A percentile compares a stretch with the other conserved stretches of the same genome.
Conservation (phyloP, 345 rosid species). For the Excoecaria cochinchinensis region DNA sequence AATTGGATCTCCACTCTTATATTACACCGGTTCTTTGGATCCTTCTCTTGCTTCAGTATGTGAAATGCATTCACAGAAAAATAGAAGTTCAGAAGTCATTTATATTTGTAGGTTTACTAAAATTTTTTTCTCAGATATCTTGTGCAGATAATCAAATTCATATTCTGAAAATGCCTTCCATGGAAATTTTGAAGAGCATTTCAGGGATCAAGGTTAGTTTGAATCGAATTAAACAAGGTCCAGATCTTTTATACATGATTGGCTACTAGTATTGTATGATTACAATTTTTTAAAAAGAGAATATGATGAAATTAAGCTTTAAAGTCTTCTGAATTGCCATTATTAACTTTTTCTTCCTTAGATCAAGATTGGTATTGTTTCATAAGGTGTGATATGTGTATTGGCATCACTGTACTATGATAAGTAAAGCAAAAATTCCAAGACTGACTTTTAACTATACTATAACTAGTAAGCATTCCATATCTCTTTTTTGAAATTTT, state of each 20-base stretch:
- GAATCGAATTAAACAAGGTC: conserved; percentile 6
- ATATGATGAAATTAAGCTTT: conserved; percentile 4
- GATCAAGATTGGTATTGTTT: neutral
- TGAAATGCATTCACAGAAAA: neutral
- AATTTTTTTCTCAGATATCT: conserved; percentile 54
- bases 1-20: conserved; percentile 84
- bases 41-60: conserved; percentile 88
- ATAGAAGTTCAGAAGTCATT: neutral
- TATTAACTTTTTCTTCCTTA: neutral
- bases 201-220: conserved; percentile 86
- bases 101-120: conserved; percentile 23
- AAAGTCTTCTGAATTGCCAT: neutral
- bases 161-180: conserved; percentile 81
- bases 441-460: neutral
- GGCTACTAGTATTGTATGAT: neutral
- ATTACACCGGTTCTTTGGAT: conserved; percentile 69
- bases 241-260: neutral
- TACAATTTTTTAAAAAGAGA: conserved; percentile 9
- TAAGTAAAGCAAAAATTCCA: neutral
- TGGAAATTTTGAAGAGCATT: conserved; percentile 78
- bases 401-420: neutral
- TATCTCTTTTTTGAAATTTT: neutral
- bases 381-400: no score
- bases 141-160: conserved; percentile 98
- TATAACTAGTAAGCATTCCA: neutral